phyloP scores from a whole-genome alignment of 805 yeast species.

The Metschnikowia lachancei region DNA sequence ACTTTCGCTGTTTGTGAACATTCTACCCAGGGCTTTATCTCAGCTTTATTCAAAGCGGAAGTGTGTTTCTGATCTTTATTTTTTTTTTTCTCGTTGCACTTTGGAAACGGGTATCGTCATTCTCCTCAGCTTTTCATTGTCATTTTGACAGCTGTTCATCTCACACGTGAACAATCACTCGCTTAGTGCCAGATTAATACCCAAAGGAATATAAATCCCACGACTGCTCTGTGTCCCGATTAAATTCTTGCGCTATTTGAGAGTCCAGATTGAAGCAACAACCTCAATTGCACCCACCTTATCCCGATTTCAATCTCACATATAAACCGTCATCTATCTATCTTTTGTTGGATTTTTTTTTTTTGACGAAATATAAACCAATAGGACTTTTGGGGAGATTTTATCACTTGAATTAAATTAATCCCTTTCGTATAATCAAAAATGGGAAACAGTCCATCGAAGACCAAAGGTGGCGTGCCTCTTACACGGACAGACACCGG shows the following conservation, averaged over 20 bases:
- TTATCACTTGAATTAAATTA: background rate
- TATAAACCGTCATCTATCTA: too few relatives aligned
- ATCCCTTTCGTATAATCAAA: background rate
- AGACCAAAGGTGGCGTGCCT: slow-evolving; percentile 41
- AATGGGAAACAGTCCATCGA: slow-evolving; percentile 56
- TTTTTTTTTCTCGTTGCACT: background rate
- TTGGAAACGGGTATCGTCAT: background rate
- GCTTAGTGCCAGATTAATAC: background rate
- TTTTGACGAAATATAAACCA: too few relatives aligned
- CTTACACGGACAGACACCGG: slow-evolving; percentile 56
- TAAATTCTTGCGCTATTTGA: background rate
- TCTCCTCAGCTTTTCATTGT: background rate
- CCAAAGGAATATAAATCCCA: background rate
- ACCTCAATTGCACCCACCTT: too few relatives aligned
- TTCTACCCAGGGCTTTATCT: background rate
- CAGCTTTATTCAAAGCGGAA: background rate
- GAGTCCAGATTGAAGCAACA: background rate
- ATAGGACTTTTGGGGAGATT: too few relatives aligned
- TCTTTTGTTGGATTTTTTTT: too few relatives aligned
- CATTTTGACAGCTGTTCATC: background rate
- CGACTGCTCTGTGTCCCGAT: background rate
- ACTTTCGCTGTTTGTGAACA: slow-evolving; percentile 8
- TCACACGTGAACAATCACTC: background rate
- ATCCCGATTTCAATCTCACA: too few relatives aligned
- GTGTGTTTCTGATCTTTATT: background rate